phyloP scores from a whole-genome alignment of 495 filamentous ascomycete species.

The Aspergillus haitiensis region DNA sequence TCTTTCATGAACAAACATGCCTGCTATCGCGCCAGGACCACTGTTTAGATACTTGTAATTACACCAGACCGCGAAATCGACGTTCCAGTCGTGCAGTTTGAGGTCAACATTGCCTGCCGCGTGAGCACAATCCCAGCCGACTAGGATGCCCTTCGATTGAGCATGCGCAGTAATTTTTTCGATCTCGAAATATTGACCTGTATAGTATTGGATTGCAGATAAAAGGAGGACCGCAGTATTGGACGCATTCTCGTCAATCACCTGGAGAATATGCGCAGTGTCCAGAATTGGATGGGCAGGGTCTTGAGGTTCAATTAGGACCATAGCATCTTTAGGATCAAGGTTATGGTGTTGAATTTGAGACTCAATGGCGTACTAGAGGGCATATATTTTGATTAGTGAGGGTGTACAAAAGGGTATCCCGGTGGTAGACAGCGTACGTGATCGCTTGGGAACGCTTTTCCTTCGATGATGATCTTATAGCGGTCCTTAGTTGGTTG shows the following conservation, averaged over 20 bases:
- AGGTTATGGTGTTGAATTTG: conserved; percentile 81
- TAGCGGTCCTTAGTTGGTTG: conserved; percentile 69
- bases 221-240: conserved; percentile 79
- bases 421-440: conserved; percentile 37
- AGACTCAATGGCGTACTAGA: conserved; percentile 83
- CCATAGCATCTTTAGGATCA: conserved; percentile 66
- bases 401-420: neutral
- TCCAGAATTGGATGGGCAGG: conserved; percentile 53
- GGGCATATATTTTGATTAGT: conserved; percentile 11
- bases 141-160: conserved; percentile 69
- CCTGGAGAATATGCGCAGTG: conserved; percentile 70
- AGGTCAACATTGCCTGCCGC: conserved; percentile 89
- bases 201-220: conserved; percentile 93
- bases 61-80: conserved; percentile 97
- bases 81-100: conserved; percentile 84
- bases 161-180: conserved; percentile 78
- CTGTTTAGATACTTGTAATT: conserved; percentile 95
- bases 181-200: conserved; percentile 88
- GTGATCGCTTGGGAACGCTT: conserved; percentile 94
- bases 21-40: conserved; percentile 85
- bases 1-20: conserved; percentile 80
- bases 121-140: conserved; percentile 96
- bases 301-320: conserved; percentile 68
- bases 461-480: conserved; percentile 91
- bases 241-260: conserved; percentile 74